Base-by-base conservation (phyloP, 345 rosid genomes). In the Mallotus nudiflorus region DNA sequence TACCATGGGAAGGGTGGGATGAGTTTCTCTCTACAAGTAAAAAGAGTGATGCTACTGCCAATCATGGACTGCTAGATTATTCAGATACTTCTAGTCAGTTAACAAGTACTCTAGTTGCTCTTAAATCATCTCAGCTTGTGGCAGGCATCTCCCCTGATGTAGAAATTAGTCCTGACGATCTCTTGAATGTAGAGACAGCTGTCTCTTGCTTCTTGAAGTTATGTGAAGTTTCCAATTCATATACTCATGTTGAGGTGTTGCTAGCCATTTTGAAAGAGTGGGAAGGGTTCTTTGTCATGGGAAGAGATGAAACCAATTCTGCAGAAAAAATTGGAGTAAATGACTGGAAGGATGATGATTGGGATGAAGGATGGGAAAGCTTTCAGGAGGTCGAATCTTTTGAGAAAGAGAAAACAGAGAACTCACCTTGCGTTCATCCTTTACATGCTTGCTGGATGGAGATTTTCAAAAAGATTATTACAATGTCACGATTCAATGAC, bases 291-390 rank as follows among this genome's bases (percentile, higher is more conserved):
- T 92, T 89, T 73, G 77, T 73, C 44, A 74, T 51, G 50, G 75
- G 73, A 75, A 81, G 66, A 50, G 86, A 79, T 12, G 84, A 82
- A 71, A 76, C 55, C 68, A 69, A 81, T 25, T 53, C 86, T 65
- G 55, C 71, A 4, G 93, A 78, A 75, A 76, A 80, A 68, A 51
- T 81, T 0, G 81, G 81, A 66, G 90, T 81, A 82, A 84, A 77
- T 48, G 84, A 76, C 71, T 95, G 99, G 99, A 79, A 75, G 40
- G 76, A 71, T 73, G 94, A 89, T 71, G 93, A 81, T 65, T 95
- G 99, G 99, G 87, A 89, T 58, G 98, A 92, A 72, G 98, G 99
- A 71, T 95, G 98, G 99, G 99, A 95, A 72, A 95, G 89, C 77
- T 89, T 90, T 69, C 99, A 91, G 79, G 97, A 91, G 29, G 76